phyloP scores from a whole-genome alignment of 2,329 filamentous ascomycete genomes.

The Curvularia eragrostidis region DNA sequence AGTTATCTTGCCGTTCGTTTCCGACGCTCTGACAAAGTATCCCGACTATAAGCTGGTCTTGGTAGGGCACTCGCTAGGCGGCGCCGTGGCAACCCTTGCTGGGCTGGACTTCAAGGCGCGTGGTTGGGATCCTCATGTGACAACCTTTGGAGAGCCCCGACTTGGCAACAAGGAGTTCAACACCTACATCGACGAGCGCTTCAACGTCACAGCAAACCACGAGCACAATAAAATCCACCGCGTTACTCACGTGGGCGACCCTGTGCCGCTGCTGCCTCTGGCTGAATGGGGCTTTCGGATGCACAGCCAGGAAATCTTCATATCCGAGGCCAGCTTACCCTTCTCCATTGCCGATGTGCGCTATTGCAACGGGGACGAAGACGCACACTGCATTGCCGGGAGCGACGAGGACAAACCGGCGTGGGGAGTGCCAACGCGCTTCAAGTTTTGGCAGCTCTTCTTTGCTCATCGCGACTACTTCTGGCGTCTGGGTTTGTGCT shows the following conservation, averaged over 20 bases:
- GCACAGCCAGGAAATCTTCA: slow-evolving; percentile 88
- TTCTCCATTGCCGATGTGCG: slow-evolving; percentile 72
- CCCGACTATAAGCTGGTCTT: slow-evolving; percentile 77
- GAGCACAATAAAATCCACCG: slow-evolving; percentile 66
- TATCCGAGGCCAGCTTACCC: slow-evolving; percentile 72
- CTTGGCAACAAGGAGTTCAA: slow-evolving; percentile 63
- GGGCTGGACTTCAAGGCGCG: slow-evolving; percentile 78
- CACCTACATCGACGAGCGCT: slow-evolving; percentile 61
- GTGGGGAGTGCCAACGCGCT: slow-evolving; percentile 60
- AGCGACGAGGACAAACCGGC: slow-evolving; percentile 45
- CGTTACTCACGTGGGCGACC: slow-evolving; percentile 85
- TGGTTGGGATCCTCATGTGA: slow-evolving; percentile 79
- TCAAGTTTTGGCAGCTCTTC: slow-evolving; percentile 88
- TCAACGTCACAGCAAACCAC: slow-evolving; percentile 45
- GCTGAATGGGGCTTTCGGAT: slow-evolving; percentile 86
- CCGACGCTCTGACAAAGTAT: slow-evolving; percentile 64
- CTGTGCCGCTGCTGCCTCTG: slow-evolving; percentile 85
- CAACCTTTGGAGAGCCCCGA: slow-evolving; percentile 89
- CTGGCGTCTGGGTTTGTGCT: slow-evolving; percentile 87
- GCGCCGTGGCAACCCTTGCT: slow-evolving; percentile 87
- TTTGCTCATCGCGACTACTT: slow-evolving; percentile 98
- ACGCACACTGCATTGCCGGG: slow-evolving; percentile 73
- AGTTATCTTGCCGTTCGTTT: slow-evolving; percentile 71
- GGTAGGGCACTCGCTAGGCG: slow-evolving; percentile 90
- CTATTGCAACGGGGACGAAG: slow-evolving; percentile 74